Evolutionary conservation across 1,139 yeast species (phyloP), one percentile per base, ranked within the genome.

Genomic region (Saccharomycopsis crataegensis): DNA sequence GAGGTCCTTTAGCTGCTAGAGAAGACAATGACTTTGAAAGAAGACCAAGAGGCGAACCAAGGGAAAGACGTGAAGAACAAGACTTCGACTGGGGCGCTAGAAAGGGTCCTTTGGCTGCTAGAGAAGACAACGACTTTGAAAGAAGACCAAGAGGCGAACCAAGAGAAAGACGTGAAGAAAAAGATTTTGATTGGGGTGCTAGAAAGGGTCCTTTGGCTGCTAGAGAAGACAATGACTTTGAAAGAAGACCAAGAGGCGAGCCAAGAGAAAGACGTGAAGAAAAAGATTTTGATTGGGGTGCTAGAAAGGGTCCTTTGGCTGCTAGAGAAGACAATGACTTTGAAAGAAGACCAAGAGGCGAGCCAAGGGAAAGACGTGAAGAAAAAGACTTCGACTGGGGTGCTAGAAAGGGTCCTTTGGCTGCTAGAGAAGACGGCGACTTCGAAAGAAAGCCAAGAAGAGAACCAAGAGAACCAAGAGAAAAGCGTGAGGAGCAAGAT

Each of bases 221-320:
- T 45, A 37, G 37, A 66, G 73, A 34, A 22, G 28, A 22, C 28
- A 22, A 4, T 22, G 28, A 22, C 2, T 22, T 22, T 4, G 28
- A 22, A 22, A 37, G 49, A 9, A 44, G 38, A 34, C 49, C 51
- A 66, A 64, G 49, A 60, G 66, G 55, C 63, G 57, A 57, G 58
- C 65, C 72, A 60, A 62, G 70, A 61, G 68, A 65, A 59, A 67
- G 69, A 62, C 68, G 65, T 57, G 69, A 66, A 53, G 75, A 72
- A 59, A 68, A 72, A 50, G 77, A 77, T 16, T 70, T 80, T 50
- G 86, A 82, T 63, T 83, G 88, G 88, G 74, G 80, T 59, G 64
- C 65, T 62, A 55, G 54, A 49, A 46, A 51, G 50, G 51, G 61
- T 68, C 52, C 63, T 62, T 67, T 73, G 62, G 73, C 77, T 34